A percentile compares a stretch with the other conserved stretches of the same genome.
Evolutionary conservation across 108 stramenopile species (phyloP).

Genomic region (Aurantiochytrium sp.): DNA sequence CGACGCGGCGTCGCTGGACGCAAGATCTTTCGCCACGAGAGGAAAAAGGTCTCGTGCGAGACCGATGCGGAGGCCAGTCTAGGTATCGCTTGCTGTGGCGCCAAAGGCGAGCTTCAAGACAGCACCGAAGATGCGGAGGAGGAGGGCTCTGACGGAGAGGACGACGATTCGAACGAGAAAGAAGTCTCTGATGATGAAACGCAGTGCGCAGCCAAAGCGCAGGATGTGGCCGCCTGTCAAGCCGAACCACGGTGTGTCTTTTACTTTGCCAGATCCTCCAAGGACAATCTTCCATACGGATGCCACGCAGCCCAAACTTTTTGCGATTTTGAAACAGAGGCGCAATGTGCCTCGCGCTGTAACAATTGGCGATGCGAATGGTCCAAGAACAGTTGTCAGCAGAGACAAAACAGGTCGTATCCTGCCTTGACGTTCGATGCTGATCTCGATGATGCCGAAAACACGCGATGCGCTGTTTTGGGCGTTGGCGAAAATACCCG

Average conservation of each 20-base stretch:
- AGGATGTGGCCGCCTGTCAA: neutral
- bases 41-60: neutral
- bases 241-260: neutral
- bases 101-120: neutral
- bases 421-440: neutral
- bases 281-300: neutral
- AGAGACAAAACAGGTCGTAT: neutral
- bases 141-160: too few relatives aligned
- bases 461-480: neutral
- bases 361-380: neutral
- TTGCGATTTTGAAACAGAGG: neutral
- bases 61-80: neutral
- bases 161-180: too few relatives aligned
- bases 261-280: neutral
- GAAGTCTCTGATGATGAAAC: too few relatives aligned
- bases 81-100: neutral
- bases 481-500: neutral
- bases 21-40: neutral
- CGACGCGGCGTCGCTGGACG: neutral
- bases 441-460: neutral
- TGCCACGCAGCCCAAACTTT: neutral
- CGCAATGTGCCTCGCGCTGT: neutral
- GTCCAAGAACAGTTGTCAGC: neutral
- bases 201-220: neutral
- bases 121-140: neutral